Base-by-base conservation (phyloP, 148 eudicot species). In the Chenopodium quinoa region DNA sequence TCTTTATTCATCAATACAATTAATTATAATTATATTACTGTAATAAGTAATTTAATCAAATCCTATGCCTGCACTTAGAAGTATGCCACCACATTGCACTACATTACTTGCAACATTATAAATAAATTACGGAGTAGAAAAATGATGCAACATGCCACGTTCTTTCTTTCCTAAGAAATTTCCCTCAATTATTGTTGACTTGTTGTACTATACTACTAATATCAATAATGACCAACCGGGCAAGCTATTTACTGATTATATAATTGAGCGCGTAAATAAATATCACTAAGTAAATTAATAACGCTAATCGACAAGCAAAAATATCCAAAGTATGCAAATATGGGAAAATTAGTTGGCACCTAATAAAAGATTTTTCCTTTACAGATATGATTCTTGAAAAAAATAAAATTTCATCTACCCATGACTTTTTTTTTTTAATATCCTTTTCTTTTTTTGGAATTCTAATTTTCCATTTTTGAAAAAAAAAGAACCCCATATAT, bases 381-480 rank as follows among this genome's bases (percentile, higher is more conserved):
- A 80, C 77, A 72, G 56, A 72, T 48, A 60, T 25, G 44, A 71
- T 32, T 72, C 7, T n/a, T 10, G 14, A 19, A 71, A 80, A 56
- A 56, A 12, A 17, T 58, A 9, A 22, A 17, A 62, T 9, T 52
- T 32, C 2, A 54, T 44, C 60, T 46, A 66, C 70, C 32, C 31
- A 66, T 16, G 14, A 13, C 16, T 14, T 68, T 17, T 32, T 20
- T 22, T 44, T 7, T n/a, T 58, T 37, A 27, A 27, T 40, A 40
- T 25, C 23, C 60, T 68, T 78, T 67, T 13, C 7, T 68, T 78
- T 67, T 13, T 2, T 14, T 79, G 68, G 82, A 60, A n/a, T 60
- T 14, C 37, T n/a, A 79, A 34, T 71, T 79, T 79, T 48, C 52
- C 47, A 7, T 68, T 79, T 37, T 79, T 37, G 52, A 4, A 63